phyloP scores from a whole-genome alignment of 1,284 basidiomycete species.

The Bondarzewia mesenterica region DNA sequence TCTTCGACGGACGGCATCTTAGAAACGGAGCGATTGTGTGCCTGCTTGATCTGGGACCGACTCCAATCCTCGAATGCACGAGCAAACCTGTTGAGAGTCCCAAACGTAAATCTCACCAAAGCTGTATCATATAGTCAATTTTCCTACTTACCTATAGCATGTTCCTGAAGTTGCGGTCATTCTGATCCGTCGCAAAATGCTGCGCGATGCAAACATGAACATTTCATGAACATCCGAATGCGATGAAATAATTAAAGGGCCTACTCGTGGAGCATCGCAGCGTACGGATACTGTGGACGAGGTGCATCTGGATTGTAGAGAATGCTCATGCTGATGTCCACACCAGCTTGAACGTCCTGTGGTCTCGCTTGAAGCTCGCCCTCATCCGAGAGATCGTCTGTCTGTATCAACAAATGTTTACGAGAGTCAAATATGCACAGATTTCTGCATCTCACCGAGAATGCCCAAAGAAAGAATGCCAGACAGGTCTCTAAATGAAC shows the following conservation, averaged over 20 bases:
- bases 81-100: not conserved
- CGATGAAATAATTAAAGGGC: not conserved
- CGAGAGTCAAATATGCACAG: not conserved
- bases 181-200: not conserved
- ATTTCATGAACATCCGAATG: not conserved
- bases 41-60: conserved; percentile 31
- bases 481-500: conserved; percentile 34
- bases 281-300: not conserved
- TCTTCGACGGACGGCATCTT: conserved; percentile 33
- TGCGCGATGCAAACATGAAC: too few relatives aligned
- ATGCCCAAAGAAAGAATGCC: conserved; percentile 39
- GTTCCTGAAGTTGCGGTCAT: not conserved
- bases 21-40: conserved; percentile 27
- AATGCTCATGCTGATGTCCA: conserved; percentile 25
- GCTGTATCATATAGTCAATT: not conserved
- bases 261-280: not conserved
- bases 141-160: not conserved
- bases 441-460: conserved; percentile 25
- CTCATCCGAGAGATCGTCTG: conserved; percentile 36
- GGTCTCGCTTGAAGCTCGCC: conserved; percentile 32
- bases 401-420: conserved; percentile 16
- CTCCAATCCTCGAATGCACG: not conserved
- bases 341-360: conserved; percentile 29
- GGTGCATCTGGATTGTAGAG: conserved; percentile 7
- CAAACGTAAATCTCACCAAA: too few relatives aligned